Conservation (phyloP, 805 yeast species). For the Ogataea henricii region DNA sequence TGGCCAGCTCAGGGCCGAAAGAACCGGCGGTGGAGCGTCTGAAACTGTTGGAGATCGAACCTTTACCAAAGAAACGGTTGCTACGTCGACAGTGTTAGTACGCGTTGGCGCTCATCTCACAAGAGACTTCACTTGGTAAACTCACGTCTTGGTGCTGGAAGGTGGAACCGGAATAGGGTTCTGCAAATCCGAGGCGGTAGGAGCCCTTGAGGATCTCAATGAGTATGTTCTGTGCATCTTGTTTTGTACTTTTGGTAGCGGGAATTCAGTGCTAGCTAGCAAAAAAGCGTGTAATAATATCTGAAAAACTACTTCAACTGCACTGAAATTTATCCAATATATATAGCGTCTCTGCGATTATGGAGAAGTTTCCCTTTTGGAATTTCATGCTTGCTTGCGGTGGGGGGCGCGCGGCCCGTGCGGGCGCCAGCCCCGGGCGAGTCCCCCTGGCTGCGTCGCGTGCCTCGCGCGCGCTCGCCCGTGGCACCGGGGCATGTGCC, state of each 20-base stretch:
- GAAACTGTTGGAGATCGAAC: conserved; percentile 48
- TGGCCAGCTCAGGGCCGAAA: conserved; percentile 77
- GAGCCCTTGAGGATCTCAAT: conserved; percentile 76
- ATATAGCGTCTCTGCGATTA: conserved; percentile 12
- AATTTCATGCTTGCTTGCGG: conserved; percentile 16
- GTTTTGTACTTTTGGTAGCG: not conserved
- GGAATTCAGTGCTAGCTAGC: not conserved
- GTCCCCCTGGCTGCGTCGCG: not conserved
- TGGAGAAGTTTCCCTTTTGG: conserved; percentile 20
- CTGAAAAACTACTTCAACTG: not conserved
- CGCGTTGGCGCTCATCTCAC: too few relatives aligned
- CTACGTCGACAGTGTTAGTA: conserved; percentile 4
- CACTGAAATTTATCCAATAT: conserved; percentile 10
- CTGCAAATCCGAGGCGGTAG: conserved; percentile 94
- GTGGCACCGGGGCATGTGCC: too few relatives aligned
- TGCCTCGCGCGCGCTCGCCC: not conserved
- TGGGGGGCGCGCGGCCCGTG: conserved; percentile 1
- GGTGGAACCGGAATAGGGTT: conserved; percentile 96
- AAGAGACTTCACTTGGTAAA: conserved; percentile 3
- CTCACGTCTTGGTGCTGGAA: conserved; percentile 70
- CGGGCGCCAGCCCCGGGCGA: conserved; percentile 1
- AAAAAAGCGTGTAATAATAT: not conserved
- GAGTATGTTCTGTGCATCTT: conserved; percentile 94
- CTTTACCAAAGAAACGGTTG: conserved; percentile 81
- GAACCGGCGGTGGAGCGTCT: conserved; percentile 77